These are phyloP conservation scores for Barnettozyma sp. DNA, from an alignment of 805 yeast species.

Conservation along the genomic window DNA sequence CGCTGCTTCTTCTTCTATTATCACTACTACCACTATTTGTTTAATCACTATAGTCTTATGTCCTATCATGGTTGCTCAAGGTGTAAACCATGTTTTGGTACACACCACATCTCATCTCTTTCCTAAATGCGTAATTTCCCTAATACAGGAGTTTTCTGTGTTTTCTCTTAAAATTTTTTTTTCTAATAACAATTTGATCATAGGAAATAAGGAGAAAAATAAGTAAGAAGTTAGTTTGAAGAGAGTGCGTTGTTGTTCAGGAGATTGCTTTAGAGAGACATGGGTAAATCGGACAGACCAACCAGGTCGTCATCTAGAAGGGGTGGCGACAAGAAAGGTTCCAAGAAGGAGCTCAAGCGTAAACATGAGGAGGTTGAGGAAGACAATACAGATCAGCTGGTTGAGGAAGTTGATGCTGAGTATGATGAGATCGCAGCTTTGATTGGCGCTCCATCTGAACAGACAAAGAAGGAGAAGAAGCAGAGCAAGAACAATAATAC, in stretches of 20 bases:
- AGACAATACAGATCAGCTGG: constrained; percentile 36
- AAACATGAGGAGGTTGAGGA: constrained; percentile 26
- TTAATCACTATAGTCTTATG: too few species aligned
- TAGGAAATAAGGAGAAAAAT: too few species aligned
- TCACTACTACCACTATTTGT: too few species aligned
- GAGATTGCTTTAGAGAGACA: too few species aligned
- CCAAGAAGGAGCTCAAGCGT: constrained; percentile 18
- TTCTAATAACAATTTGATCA: constrained; percentile 1
- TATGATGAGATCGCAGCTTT: constrained; percentile 51
- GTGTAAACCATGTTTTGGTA: constrained; percentile 3
- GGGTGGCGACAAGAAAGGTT: too few species aligned
- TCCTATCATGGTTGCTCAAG: too few species aligned
- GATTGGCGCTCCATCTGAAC: constrained; percentile 37
- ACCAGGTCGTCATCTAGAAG: neutral
- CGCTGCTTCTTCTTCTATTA: too few species aligned
- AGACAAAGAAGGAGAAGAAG: constrained; percentile 15
- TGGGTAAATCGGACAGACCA: constrained; percentile 16
- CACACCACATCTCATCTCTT: constrained; percentile 12
- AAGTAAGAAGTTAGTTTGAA: too few species aligned
- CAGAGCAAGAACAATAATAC: constrained; percentile 17
- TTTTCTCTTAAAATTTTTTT: constrained; percentile 9
- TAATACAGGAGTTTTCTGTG: neutral
- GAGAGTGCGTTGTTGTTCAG: too few species aligned
- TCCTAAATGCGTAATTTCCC: constrained; percentile 1
- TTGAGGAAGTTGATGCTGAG: constrained; percentile 50